Conservation (phyloP, 78 protist genomes). For the Polysphondylium violaceum region DNA sequence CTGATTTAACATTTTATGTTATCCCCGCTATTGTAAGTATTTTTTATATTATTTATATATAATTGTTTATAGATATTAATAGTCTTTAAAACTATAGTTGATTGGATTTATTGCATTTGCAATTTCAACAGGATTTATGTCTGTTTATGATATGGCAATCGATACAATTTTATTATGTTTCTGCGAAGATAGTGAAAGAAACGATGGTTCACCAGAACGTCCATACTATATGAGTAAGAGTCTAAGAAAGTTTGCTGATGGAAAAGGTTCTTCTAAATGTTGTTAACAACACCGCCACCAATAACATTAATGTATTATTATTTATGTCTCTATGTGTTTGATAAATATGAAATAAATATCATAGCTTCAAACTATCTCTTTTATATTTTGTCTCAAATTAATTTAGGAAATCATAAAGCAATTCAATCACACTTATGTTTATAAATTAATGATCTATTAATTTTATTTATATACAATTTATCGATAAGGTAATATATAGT, state of each 20-base stretch:
- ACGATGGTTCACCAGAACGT: conserved; percentile 73
- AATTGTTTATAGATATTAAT: not conserved
- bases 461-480: no score
- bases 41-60: not conserved
- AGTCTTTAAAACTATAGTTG: not conserved
- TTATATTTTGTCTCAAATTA: no score
- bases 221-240: conserved; percentile 68
- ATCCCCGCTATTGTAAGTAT: conserved; percentile 57
- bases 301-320: no score
- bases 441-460: no score
- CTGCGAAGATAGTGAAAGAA: conserved; percentile 80
- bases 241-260: conserved; percentile 49
- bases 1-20: conserved; percentile 23
- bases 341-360: no score
- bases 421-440: no score
- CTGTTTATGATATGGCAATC: conserved; percentile 86
- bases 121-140: conserved; percentile 81
- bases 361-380: no score
- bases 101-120: conserved; percentile 79
- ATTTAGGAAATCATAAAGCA: no score
- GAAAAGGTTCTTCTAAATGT: conserved; percentile 17
- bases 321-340: no score
- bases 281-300: no score
- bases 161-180: conserved; percentile 88
- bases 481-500: no score